phyloP scores from a whole-genome alignment of 1,139 yeast species.

The Groenewaldozyma auringiensis region DNA sequence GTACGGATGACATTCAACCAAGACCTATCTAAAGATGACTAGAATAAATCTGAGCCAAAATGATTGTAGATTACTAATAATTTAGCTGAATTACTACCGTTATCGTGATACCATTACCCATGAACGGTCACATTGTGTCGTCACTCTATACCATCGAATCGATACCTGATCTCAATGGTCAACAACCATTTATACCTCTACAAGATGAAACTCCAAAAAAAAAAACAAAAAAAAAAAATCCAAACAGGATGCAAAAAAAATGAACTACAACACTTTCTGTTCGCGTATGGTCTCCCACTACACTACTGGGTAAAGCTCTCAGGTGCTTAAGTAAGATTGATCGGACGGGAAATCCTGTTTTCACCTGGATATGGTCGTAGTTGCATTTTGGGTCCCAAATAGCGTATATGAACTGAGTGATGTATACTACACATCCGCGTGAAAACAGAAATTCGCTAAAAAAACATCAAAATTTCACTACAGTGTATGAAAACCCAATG shows the following conservation, averaged over 20 bases:
- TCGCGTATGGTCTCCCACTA: slow-evolving; percentile 11
- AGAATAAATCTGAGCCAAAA: not conserved
- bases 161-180: not conserved
- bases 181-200: not conserved
- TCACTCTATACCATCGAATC: not conserved
- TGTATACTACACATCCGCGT: no score
- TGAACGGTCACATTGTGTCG: no score
- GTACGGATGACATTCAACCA: not conserved
- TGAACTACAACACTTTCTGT: slow-evolving; percentile 10
- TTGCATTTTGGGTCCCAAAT: no score
- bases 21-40: not conserved
- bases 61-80: not conserved
- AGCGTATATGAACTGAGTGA: no score
- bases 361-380: slow-evolving; percentile 10
- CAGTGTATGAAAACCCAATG: no score
- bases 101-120: no score
- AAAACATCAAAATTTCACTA: no score
- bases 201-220: not conserved
- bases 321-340: slow-evolving; percentile 10
- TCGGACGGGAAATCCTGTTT: slow-evolving; percentile 11
- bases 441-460: no score
- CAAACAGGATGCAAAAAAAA: not conserved
- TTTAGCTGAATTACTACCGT: not conserved
- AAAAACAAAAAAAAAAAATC: not conserved
- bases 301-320: slow-evolving; percentile 9